phyloP scores from a whole-genome alignment of 2,329 filamentous ascomycete species.

The Fulvia fulva region DNA sequence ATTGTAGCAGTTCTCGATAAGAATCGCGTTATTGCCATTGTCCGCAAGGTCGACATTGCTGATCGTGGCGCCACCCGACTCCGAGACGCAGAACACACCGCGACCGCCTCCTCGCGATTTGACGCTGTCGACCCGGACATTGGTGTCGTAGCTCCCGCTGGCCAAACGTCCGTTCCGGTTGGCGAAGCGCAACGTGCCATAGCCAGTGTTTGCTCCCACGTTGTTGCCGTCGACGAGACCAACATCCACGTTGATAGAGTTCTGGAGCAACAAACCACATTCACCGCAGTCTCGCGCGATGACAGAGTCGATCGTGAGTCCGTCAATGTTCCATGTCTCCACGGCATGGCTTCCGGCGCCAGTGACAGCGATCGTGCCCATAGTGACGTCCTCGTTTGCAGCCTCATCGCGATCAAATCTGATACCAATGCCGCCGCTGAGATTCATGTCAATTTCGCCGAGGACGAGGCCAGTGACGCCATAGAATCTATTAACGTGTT shows the following conservation, averaged over 20 bases:
- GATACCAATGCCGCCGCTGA: slow-evolving; percentile 53
- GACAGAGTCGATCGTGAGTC: slow-evolving; percentile 50
- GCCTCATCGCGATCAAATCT: slow-evolving; percentile 55
- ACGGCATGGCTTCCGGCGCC: slow-evolving; percentile 55
- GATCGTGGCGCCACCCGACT: slow-evolving; percentile 53
- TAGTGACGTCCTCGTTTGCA: slow-evolving; percentile 52
- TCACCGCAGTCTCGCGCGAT: slow-evolving; percentile 54
- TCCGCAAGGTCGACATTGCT: slow-evolving; percentile 46
- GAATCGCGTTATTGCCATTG: slow-evolving; percentile 55
- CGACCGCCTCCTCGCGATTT: slow-evolving; percentile 55
- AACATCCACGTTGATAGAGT: slow-evolving; percentile 47
- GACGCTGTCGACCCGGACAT: slow-evolving; percentile 52
- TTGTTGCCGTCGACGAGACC: slow-evolving; percentile 56
- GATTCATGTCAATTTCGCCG: slow-evolving; percentile 53
- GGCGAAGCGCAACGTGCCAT: slow-evolving; percentile 55
- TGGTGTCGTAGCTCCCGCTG: slow-evolving; percentile 50
- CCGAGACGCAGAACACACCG: slow-evolving; percentile 56
- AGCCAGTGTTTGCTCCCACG: slow-evolving; percentile 50
- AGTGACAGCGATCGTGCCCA: slow-evolving; percentile 50
- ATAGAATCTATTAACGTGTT: no score
- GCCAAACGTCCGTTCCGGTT: slow-evolving; percentile 53
- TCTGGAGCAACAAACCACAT: slow-evolving; percentile 55
- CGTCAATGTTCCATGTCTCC: slow-evolving; percentile 58
- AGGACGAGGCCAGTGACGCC: slow-evolving; percentile 48
- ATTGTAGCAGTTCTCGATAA: slow-evolving; percentile 60